Evolutionary conservation across 345 rosid species (phyloP).

Genomic region (Gossypium rotundifolium): DNA sequence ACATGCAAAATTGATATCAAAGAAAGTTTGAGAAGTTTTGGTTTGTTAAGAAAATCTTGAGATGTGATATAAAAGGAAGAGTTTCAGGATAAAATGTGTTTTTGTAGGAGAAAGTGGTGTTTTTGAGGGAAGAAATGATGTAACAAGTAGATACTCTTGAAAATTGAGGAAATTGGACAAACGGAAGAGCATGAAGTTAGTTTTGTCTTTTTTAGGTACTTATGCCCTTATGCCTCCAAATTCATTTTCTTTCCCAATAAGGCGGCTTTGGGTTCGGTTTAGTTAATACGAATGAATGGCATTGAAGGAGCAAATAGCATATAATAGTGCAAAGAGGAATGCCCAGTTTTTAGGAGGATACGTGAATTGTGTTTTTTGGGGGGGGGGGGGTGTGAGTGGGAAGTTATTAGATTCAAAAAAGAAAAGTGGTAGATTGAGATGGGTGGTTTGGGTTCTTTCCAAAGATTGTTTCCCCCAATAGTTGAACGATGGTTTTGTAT

Average conservation of each 20-base stretch:
- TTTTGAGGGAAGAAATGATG: constrained; percentile 17
- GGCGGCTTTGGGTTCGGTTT: constrained; percentile 11
- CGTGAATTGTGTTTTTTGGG: background rate
- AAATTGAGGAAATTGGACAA: constrained; percentile 12
- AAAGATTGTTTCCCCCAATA: background rate
- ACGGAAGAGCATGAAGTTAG: constrained; percentile 22
- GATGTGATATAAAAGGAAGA: background rate
- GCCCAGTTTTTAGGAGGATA: background rate
- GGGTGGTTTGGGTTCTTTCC: background rate
- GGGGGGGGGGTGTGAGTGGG: background rate
- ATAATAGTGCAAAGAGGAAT: constrained; percentile 1
- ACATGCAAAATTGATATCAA: constrained; percentile 11
- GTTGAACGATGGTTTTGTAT: background rate
- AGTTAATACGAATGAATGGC: constrained; percentile 10
- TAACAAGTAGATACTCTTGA: constrained; percentile 11
- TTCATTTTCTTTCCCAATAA: constrained; percentile 14
- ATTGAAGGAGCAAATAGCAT: background rate
- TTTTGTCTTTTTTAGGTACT: constrained; percentile 9
- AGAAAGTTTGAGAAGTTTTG: constrained; percentile 18
- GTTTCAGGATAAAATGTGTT: constrained; percentile 16
- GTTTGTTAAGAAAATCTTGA: constrained; percentile 5
- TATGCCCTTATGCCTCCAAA: background rate
- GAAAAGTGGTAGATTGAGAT: background rate
- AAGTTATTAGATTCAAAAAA: background rate
- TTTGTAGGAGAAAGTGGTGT: constrained; percentile 23